Base-by-base conservation (phyloP, 148 eudicot genomes). In the Chenopodium quinoa region DNA sequence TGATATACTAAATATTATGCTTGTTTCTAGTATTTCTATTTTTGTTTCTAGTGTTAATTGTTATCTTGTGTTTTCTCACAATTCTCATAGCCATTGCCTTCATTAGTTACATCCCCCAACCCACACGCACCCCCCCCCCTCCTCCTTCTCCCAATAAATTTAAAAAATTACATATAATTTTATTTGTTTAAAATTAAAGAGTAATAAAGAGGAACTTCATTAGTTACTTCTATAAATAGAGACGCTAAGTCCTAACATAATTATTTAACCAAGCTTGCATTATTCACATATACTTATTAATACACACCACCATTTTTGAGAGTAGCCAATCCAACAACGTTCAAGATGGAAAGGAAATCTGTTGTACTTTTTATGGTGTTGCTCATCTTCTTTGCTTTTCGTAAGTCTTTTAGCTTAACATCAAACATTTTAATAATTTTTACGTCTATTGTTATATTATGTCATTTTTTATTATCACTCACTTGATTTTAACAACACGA, bases 341-440 rank as follows among this genome's bases (percentile, higher is more conserved):
- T 14, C 1, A 23, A 1, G n/a, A 78, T 67, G 80, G 63, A 78
- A 47, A 67, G 29, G 4, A 78, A 78, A 78, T 47, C 27, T 47
- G 37, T 31, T 48, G 80, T 67, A 9, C 10, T 48, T 8, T 78
- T 78, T 14, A 78, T 78, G 44, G 1, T 65, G 73, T 78, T 78
- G 73, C 73, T 78, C 10, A 20, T 78, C 80, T 78, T 78, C 80
- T 78, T 78, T 48, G 62, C 80, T 78, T 78, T 64, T 27, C 80
- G 80, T 78, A 78, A 78, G 80, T 78, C 4, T 47, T 17, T 78
- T 64, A 47, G 20, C 44, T 11, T 4, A 2, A 54, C 16, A 27
- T 40, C 5, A 67, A 27, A 9, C 10, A n/a, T 4, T 63, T 63
- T n/a, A 63, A 40, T 40, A 40, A 40, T 5, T 5, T 40, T 40